Base-by-base conservation (phyloP, 345 rosid species). In the Trapa incisa region DNA sequence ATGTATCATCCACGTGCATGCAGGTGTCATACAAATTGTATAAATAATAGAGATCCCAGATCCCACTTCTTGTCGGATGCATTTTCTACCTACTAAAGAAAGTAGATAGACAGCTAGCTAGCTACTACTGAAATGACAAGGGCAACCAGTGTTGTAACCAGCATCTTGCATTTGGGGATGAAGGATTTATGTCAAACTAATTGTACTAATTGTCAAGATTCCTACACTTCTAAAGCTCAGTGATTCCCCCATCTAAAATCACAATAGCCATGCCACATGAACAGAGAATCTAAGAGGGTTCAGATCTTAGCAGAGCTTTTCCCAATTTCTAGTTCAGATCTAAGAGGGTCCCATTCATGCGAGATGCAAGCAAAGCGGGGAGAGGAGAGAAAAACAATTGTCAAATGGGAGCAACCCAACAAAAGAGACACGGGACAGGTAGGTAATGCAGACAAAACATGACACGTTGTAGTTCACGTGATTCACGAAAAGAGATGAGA, bases 381-480 rank as follows among this genome's bases (percentile, higher is more conserved):
- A 32, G 63, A 58, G 32, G 9, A 35, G 37, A 32, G 38, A 58
- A 58, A 58, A 58, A 3, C 63, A 32, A 58, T 58, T 9, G 35
- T 32, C 5, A 33, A 58, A 32, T 8, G 38, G 37, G 63, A 8
- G 37, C 7, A 4, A n/a, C 61, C 61, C 9, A 9, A 5, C 63
- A 58, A 2, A 33, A 58, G 37, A 58, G 3, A 1, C 38, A 58
- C 11, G 48, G 8, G 37, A 9, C 5, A 35, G 38, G 38, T 32
- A 58, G 32, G 38, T 32, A 58, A 32, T 58, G 63, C 14, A 58
- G 63, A 58, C 63, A 58, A 58, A 58, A 58, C 63, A 58, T 58
- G 63, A 58, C 63, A 35, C 32, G 63, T 29, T 58, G 63, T 36
- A 58, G 37, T 58, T 54, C 63, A 58, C 63, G 37, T 58, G 63